Conservation (phyloP, 306 rosid species). For the Cucurbita maxima region DNA sequence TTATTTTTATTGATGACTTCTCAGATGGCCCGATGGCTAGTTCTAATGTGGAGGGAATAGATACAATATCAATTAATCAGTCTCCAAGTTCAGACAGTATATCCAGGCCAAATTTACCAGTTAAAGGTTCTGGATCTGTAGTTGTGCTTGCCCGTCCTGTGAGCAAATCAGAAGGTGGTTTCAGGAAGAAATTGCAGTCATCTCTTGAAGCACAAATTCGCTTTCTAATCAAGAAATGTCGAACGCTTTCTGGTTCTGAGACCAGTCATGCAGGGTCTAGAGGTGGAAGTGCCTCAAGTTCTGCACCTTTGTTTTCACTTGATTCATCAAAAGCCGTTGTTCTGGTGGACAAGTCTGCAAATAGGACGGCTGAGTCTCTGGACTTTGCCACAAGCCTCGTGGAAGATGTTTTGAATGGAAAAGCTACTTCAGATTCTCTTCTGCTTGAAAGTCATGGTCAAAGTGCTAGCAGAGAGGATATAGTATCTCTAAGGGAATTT, state of each 20-base stretch:
- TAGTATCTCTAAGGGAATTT: conserved; percentile 65
- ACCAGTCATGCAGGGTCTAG: conserved; percentile 48
- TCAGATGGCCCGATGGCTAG: conserved; percentile 31
- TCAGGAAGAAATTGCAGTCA: conserved; percentile 65
- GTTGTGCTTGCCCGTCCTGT: conserved; percentile 84
- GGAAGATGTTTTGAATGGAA: conserved; percentile 70
- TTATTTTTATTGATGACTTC: conserved; percentile 71
- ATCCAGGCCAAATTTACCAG: conserved; percentile 39
- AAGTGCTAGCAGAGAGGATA: conserved; percentile 53
- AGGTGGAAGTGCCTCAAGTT: conserved; percentile 35
- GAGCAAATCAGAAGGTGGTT: conserved; percentile 64
- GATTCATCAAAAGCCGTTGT: conserved; percentile 80
- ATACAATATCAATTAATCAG: conserved; percentile 34
- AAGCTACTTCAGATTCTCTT: conserved; percentile 77
- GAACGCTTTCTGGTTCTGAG: conserved; percentile 58
- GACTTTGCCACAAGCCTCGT: conserved; percentile 59
- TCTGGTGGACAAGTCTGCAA: conserved; percentile 47
- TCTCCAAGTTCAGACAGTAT: conserved; percentile 36
- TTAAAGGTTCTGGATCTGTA: conserved; percentile 69
- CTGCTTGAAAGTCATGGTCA: conserved; percentile 69
- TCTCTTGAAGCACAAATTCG: conserved; percentile 88
- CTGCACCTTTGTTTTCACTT: conserved; percentile 63
- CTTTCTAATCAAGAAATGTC: conserved; percentile 62
- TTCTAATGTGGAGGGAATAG: conserved; percentile 43
- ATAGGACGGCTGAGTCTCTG: conserved; percentile 54